Base-by-base conservation (phyloP, 768 basidiomycete species). In the Austroboletus festivus region DNA sequence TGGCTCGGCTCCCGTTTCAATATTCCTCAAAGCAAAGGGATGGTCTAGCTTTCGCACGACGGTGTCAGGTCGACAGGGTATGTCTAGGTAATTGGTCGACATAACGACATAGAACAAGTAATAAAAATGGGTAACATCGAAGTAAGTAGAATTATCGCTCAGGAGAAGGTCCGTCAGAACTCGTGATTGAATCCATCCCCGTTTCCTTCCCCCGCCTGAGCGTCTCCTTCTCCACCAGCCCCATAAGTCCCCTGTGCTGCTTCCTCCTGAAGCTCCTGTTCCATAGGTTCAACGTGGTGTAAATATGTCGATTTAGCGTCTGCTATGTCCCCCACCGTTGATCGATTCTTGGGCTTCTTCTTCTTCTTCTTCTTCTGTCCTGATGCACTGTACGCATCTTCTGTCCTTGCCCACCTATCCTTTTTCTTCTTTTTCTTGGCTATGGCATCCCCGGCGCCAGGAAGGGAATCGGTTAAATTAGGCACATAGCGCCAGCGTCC, bases 401-500 rank as follows among this genome's bases (percentile, higher is more conserved):
- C 88, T 26, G 89, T 91, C 67, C 86, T 75, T 50, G 84, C 89
- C 85, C 86, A 92, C 49, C 90, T 74, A 58, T 93, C 90, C 67
- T 92, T 91, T 51, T 90, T 92, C 44, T 80, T 79, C 57, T 83
- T 84, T 69, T 85, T 85, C 68, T 73, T 79, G 53, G 68, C 71
- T 47, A 55, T 50, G 22, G 51, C 53, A 46, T 73, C 72, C 53
- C 73, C 73, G 22, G 71, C 73, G 18, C 71, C 76, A 19, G 68
- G 60, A 19, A 59, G 41, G 6, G 71, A 52, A 54, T 89, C 88
- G 41, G 83, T 82, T 58, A 92, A 89, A 63, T 91, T 89, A 54
- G 89, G 84, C 13, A 87, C 88, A 68, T 93, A 93, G 54, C 77
- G 87, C 90, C 90, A 93, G 48, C 89, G 76, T 22, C 75, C 74